Base-by-base conservation (phyloP, 2,329 filamentous ascomycete genomes). In the Capronia americana region DNA sequence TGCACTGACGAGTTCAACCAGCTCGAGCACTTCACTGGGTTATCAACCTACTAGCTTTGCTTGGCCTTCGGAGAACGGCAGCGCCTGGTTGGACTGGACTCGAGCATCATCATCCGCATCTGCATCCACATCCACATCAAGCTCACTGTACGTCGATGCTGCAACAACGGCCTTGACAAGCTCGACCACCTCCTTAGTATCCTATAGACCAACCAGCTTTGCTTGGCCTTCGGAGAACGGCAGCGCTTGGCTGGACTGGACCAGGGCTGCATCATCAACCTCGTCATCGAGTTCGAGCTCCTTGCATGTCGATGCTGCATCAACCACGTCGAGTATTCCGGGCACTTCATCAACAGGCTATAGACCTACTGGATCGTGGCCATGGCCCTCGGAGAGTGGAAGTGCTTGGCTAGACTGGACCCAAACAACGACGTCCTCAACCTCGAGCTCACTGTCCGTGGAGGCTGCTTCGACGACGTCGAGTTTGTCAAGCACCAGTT, bases 371-470 rank as follows among this genome's bases (percentile, higher is more conserved):
- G 56, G 17, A 14, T 38, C 24, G 8, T 55, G 48, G 48, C 48
- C 20, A 26, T 57, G 55, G 57, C 57, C 57, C 14, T 59, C 57
- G 17, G 38, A 59, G n/a, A 61, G 17, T 50, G 57, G 46, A 6
- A 61, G 44, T 14, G 44, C 20, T 11, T 61, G 57, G 57, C 57
- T 62, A 38, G 60, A 62, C 23, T 62, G 60, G 60, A 62, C 50
- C 26, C 28, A 32, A 44, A 41, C 56, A n/a, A 38, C 23, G 20
- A 34, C 50, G 23, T 63, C 60, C 23, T 55, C 48, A 8, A 61
- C 48, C 4, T 41, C 48, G 23, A 54, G 30, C 48, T 44, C 59
- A 24, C 34, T 55, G n/a, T 54, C 14, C 48, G 60, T 63, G 6
- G 60, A 46, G 28, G 34, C 11, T 3, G 41, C 38, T 10, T 48